phyloP scores from a whole-genome alignment of 805 yeast genomes.

The Suhomyces canberraensis region DNA sequence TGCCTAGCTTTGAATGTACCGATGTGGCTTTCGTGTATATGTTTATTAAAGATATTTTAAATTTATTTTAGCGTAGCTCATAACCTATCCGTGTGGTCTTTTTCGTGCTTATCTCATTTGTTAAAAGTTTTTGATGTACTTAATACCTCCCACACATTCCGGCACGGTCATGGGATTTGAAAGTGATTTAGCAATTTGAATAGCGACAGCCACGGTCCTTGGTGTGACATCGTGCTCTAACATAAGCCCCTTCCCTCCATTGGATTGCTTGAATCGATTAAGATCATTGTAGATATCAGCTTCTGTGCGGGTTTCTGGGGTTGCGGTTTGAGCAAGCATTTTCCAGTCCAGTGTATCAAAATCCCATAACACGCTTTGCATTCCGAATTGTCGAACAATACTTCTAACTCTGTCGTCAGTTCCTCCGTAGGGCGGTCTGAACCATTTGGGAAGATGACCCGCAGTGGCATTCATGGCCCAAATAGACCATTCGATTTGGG shows the following conservation, averaged over 20 bases:
- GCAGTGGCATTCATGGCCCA: constrained; percentile 99
- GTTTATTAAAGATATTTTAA: background rate
- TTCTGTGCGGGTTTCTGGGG: constrained; percentile 44
- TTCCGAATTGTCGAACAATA: constrained; percentile 78
- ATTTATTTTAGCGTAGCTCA: background rate
- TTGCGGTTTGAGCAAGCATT: constrained; percentile 31
- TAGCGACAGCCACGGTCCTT: constrained; percentile 66
- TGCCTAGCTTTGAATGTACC: constrained; percentile 4
- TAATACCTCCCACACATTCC: constrained; percentile 66
- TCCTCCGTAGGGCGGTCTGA: constrained; percentile 96
- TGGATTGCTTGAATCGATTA: constrained; percentile 42
- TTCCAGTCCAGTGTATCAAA: constrained; percentile 91
- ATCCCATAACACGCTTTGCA: constrained; percentile 89
- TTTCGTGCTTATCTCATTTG: background rate
- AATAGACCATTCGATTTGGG: constrained; percentile 90
- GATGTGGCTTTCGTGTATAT: background rate
- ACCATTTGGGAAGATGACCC: constrained; percentile 83
- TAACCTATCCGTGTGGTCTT: background rate
- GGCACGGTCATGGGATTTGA: constrained; percentile 74
- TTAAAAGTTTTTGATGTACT: constrained; percentile 48
- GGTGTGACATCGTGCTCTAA: constrained; percentile 81
- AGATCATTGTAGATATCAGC: constrained; percentile 56
- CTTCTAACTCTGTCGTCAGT: constrained; percentile 81
- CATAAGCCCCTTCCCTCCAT: constrained; percentile 54
- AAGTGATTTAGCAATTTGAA: constrained; percentile 49